These are phyloP conservation scores for Lipomyces chichibuensis DNA, from an alignment of 805 yeast genomes.

Conservation along the genomic window DNA sequence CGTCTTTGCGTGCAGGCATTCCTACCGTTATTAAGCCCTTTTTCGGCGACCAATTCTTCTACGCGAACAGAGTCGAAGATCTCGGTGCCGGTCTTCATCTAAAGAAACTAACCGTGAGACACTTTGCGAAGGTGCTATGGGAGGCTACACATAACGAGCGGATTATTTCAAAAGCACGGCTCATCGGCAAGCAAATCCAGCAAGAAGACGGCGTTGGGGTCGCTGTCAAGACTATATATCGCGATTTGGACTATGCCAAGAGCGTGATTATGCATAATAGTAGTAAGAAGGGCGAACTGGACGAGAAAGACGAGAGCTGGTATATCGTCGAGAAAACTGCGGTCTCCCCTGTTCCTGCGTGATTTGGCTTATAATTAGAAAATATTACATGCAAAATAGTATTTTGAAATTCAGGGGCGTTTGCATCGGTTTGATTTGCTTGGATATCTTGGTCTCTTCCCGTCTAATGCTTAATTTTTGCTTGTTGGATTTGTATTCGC, in stretches of 20 bases:
- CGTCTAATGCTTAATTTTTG: neutral
- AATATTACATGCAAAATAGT: too few species aligned
- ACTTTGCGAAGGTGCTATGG: slow-evolving; percentile 67
- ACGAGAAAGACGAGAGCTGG: slow-evolving; percentile 26
- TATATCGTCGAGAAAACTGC: slow-evolving; percentile 24
- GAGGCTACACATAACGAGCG: slow-evolving; percentile 68
- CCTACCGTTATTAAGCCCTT: slow-evolving; percentile 94
- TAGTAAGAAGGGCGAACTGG: slow-evolving; percentile 1
- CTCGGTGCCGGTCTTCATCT: slow-evolving; percentile 80
- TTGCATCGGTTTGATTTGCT: neutral
- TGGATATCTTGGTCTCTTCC: neutral
- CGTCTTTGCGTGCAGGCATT: slow-evolving; percentile 78
- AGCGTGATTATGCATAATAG: slow-evolving; percentile 3
- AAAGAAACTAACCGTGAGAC: slow-evolving; percentile 64
- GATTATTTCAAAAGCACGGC: slow-evolving; percentile 67
- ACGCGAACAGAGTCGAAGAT: slow-evolving; percentile 84
- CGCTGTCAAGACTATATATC: slow-evolving; percentile 78
- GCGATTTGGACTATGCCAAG: slow-evolving; percentile 33
- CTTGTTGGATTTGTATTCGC: neutral
- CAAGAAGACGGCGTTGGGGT: slow-evolving; percentile 78
- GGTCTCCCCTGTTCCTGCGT: neutral
- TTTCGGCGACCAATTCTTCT: slow-evolving; percentile 95
- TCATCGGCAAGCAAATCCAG: slow-evolving; percentile 63
- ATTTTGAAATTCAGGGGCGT: neutral
- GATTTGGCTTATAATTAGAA: neutral